Conservation (phyloP, 306 rosid species). For the Lithocarpus polystachyus region DNA sequence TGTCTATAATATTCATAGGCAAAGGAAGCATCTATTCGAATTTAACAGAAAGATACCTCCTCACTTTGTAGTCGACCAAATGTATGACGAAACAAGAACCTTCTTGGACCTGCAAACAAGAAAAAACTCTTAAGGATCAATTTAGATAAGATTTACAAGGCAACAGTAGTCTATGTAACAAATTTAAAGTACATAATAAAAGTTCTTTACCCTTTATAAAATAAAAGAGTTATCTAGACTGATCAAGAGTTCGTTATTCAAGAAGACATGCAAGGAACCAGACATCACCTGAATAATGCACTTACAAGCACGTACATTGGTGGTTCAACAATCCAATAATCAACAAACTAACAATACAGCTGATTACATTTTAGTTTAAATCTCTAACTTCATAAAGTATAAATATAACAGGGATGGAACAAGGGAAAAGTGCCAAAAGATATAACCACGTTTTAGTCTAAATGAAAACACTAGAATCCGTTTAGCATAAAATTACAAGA, state of each 20-base stretch:
- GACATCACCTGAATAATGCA: neutral
- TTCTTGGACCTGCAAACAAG: constrained; percentile 69
- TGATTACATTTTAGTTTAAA: too few species aligned
- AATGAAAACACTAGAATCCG: too few species aligned
- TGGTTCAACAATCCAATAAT: too few species aligned
- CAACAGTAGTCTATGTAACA: neutral
- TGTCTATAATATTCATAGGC: neutral
- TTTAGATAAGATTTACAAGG: neutral
- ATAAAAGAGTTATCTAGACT: neutral
- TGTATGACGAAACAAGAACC: constrained; percentile 79
- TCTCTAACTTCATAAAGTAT: too few species aligned
- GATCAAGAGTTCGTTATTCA: constrained; percentile 1
- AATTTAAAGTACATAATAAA: neutral
- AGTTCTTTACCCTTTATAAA: too few species aligned
- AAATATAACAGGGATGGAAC: too few species aligned
- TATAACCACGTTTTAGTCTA: too few species aligned
- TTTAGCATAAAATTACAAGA: too few species aligned
- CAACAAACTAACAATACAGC: too few species aligned
- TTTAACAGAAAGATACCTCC: constrained; percentile 58
- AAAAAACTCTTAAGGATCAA: constrained; percentile 1
- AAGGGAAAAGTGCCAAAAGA: too few species aligned
- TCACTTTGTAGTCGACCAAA: constrained; percentile 78
- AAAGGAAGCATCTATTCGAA: constrained; percentile 12
- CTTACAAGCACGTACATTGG: too few species aligned
- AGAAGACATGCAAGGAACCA: constrained; percentile 5